These are phyloP conservation scores for Fusarium albosuccineum DNA, from an alignment of 2,329 filamentous ascomycete genomes.

Conservation along the genomic window DNA sequence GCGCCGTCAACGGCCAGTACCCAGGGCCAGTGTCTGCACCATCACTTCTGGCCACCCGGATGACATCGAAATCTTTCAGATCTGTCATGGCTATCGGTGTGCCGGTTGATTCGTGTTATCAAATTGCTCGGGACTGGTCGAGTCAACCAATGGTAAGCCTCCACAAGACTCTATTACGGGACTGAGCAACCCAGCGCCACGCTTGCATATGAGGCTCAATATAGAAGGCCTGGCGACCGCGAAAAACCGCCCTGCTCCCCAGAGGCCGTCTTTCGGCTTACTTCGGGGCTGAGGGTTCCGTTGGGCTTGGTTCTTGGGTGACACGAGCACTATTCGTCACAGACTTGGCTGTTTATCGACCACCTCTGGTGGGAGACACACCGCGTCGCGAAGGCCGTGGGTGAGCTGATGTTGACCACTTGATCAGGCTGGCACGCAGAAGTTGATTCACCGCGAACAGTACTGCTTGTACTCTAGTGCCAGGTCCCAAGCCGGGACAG, in stretches of 20 bases:
- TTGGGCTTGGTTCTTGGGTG: not conserved
- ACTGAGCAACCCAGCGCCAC: not conserved
- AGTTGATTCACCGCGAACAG: not conserved
- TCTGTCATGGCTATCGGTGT: slow-evolving; percentile 47
- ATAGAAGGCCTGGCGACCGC: not conserved
- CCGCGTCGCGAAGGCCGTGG: slow-evolving; percentile 1
- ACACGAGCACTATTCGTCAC: not conserved
- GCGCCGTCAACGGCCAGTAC: slow-evolving; percentile 56
- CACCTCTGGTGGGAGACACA: slow-evolving; percentile 19
- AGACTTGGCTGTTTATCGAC: not conserved
- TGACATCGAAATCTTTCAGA: slow-evolving; percentile 56
- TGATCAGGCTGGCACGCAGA: not conserved
- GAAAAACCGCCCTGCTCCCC: too few species aligned
- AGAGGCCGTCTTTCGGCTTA: too few species aligned
- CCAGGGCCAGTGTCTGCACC: slow-evolving; percentile 60
- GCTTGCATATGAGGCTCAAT: not conserved
- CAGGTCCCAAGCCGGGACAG: not conserved
- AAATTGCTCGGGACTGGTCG: not conserved
- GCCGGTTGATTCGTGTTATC: not conserved
- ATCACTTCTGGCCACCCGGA: slow-evolving; percentile 60
- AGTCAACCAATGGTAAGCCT: not conserved
- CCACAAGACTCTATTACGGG: not conserved
- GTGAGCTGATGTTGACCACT: slow-evolving; percentile 2
- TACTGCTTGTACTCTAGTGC: not conserved
- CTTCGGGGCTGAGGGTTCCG: too few species aligned